Conservation (phyloP, 257 asterid genomes). For the Scutellaria baicalensis region DNA sequence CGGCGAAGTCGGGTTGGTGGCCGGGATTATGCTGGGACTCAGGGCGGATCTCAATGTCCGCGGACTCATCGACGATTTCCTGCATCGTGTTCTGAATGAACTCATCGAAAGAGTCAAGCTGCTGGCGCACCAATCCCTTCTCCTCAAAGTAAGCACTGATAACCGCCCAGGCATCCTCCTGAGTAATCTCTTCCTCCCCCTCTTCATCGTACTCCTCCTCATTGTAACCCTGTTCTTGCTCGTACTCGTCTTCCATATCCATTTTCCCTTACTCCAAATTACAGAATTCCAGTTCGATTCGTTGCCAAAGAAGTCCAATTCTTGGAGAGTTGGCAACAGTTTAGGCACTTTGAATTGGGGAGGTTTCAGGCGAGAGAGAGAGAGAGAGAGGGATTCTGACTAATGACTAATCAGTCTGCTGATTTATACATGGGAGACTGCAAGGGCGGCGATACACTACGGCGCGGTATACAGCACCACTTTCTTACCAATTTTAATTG, state of each 20-base stretch:
- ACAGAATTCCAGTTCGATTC: not conserved
- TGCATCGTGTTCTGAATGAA: conserved; percentile 98
- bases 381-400: not conserved
- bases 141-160: conserved; percentile 95
- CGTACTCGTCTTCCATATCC: conserved; percentile 64
- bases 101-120: conserved; percentile 93
- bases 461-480: not conserved
- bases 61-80: conserved; percentile 90
- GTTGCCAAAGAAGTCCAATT: conserved; percentile 6
- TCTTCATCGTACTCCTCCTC: conserved; percentile 43
- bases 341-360: conserved; percentile 10
- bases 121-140: conserved; percentile 94
- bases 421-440: conserved; percentile 4
- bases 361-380: not conserved
- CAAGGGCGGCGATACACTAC: not conserved
- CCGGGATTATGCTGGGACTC: conserved; percentile 96
- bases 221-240: conserved; percentile 32
- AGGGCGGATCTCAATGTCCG: conserved; percentile 94
- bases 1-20: conserved; percentile 83
- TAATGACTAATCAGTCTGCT: not conserved
- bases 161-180: conserved; percentile 98
- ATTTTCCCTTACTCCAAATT: conserved; percentile 4
- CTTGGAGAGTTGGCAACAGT: not conserved
- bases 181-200: conserved; percentile 80
- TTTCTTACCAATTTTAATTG: too few species aligned